phyloP scores from a whole-genome alignment of 1,284 basidiomycete species.

The Inonotus hispidus region DNA sequence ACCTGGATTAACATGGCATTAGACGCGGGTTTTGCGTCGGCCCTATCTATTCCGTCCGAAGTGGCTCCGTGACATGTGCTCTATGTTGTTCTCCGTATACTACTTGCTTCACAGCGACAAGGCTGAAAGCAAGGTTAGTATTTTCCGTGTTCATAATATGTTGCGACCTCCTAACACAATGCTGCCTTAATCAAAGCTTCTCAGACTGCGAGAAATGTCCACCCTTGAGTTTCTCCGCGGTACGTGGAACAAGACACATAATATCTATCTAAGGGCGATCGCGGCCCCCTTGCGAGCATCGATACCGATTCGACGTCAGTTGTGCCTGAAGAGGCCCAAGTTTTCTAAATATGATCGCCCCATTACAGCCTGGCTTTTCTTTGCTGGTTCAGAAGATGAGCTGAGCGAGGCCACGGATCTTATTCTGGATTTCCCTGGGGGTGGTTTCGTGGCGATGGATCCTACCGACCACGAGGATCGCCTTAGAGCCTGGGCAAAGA shows the following conservation, averaged over 20 bases:
- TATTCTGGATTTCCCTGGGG: constrained; percentile 90
- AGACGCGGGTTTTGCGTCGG: constrained; percentile 96
- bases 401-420: constrained; percentile 71
- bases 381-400: constrained; percentile 63
- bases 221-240: constrained; percentile 93
- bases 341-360: constrained; percentile 75
- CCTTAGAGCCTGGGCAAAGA: constrained; percentile 80
- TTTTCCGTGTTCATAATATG: not conserved
- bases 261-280: constrained; percentile 82
- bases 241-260: constrained; percentile 96
- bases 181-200: constrained; percentile 49
- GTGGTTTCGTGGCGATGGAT: constrained; percentile 94
- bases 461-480: constrained; percentile 96
- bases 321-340: constrained; percentile 78
- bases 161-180: not conserved
- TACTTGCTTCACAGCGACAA: constrained; percentile 93
- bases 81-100: constrained; percentile 81
- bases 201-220: constrained; percentile 86
- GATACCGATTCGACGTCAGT: constrained; percentile 66
- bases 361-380: constrained; percentile 83
- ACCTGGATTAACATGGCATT: constrained; percentile 93
- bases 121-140: constrained; percentile 79
- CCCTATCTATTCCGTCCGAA: constrained; percentile 90
- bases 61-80: constrained; percentile 85
- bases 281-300: constrained; percentile 50